Evolutionary conservation across 2,329 filamentous ascomycete genomes (phyloP), one percentile per base, ranked within the genome.

Genomic region (Ophioceras dolichostomum): DNA sequence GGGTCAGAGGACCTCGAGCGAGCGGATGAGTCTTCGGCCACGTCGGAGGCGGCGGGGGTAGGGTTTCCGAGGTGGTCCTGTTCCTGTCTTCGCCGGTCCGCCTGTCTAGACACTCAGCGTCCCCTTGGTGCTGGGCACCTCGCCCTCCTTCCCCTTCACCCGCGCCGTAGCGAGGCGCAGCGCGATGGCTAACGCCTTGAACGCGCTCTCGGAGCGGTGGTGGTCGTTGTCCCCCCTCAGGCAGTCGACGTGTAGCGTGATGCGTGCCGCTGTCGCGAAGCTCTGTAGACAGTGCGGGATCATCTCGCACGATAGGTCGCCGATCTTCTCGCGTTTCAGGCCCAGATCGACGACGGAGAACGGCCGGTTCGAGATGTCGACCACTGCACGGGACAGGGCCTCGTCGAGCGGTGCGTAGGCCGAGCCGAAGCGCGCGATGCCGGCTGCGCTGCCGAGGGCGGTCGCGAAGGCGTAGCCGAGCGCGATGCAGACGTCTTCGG

Each of bases 171-270:
- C 91, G 58, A 73, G 73, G 49, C 81, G 72, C 39, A 93, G 70
- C 7, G 91, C 91, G 32, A 95, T 77, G 0, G 91, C 91, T 47
- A 96, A 61, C 33, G 91, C 91, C 73, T 98, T 98, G 63, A 98
- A 95, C 13, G 89, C 91, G 57, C 83, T 91, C 73, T 96, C 91
- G 9, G 91, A 88, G 41, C 88, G 71, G 65, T 96, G 91, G 61
- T 96, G 91, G 62, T 96, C 91, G 61, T 96, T 98, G 44, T 83
- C 75, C 37, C 91, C 91, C 45, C 86, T 75, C 39, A 94, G 62
- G 61, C 85, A 93, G 62, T 95, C 86, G 41, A 98, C 85, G 65
- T 98, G 91, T 54, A 96, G 65, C n/a, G 91, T 98, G 37, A 95
- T 71, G 19, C 86, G 80, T 4, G 87, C 86, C 9, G 77, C 84